Evolutionary conservation across 1,284 basidiomycete species (phyloP).

Genomic region (Phellopilus nigrolimitatus): DNA sequence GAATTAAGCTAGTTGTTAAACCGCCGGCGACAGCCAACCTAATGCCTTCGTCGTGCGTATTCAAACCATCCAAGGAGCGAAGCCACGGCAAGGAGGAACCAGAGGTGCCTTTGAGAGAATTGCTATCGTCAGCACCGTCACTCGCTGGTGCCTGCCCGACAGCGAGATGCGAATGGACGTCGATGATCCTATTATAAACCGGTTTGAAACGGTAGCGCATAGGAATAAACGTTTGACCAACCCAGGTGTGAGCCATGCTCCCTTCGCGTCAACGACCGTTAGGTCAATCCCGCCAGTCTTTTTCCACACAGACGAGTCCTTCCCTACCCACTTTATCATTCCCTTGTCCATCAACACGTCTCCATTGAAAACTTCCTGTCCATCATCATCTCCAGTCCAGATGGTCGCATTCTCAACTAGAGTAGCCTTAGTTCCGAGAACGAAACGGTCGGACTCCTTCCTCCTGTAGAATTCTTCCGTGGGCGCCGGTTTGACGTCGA

Average conservation of each 20-base stretch:
- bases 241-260: conserved; percentile 26
- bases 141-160: conserved; percentile 36
- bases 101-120: conserved; percentile 27
- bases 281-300: conserved; percentile 10
- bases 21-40: conserved; percentile 33
- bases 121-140: conserved; percentile 29
- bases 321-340: conserved; percentile 30
- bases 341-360: conserved; percentile 36
- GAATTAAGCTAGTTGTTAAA: conserved; percentile 35
- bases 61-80: conserved; percentile 36
- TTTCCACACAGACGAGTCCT: conserved; percentile 3
- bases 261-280: conserved; percentile 18
- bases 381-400: conserved; percentile 43
- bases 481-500: conserved; percentile 32
- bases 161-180: conserved; percentile 48
- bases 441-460: conserved; percentile 47
- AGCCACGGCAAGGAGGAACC: conserved; percentile 34
- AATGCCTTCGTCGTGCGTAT: conserved; percentile 35
- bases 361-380: conserved; percentile 32
- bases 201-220: neutral
- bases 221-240: conserved; percentile 1
- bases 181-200: conserved; percentile 31
- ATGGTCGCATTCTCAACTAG: conserved; percentile 57
- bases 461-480: conserved; percentile 38
- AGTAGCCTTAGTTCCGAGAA: conserved; percentile 40